Percentiles rank a stretch among this genome's conserved stretches.
Evolutionary conservation across 305 asterid genomes (phyloP).

Genomic region (Fraxinus sp.): DNA sequence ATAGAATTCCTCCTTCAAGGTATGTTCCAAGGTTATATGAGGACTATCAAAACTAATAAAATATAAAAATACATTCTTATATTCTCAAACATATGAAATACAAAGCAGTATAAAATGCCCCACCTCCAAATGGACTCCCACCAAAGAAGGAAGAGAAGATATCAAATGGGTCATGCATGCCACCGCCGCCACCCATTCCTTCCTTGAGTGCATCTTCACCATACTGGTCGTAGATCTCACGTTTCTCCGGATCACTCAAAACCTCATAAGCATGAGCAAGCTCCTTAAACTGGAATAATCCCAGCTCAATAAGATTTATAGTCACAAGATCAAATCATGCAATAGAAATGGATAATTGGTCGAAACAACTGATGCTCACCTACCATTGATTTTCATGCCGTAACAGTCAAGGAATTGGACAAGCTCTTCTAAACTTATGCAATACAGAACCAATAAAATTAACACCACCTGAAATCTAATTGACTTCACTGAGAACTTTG

Average conservation of each 20-base stretch:
- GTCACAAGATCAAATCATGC: neutral
- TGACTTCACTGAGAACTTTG: neutral
- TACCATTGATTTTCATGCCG: neutral
- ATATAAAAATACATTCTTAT: neutral
- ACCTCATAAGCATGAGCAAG: conserved; percentile 93
- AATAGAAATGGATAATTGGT: neutral
- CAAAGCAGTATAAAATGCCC: neutral
- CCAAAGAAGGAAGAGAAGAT: conserved; percentile 62
- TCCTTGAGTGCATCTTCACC: conserved; percentile 97
- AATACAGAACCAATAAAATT: neutral
- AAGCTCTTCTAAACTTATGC: neutral
- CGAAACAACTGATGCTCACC: neutral
- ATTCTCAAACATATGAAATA: neutral
- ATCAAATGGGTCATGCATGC: conserved; percentile 63
- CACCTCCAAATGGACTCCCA: conserved; percentile 56
- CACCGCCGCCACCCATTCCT: conserved; percentile 76
- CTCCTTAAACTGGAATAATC: conserved; percentile 67
- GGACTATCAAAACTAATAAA: neutral
- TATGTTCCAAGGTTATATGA: neutral
- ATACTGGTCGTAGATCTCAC: conserved; percentile 82
- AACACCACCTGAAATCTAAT: neutral
- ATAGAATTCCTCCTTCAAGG: neutral
- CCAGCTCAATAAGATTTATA: neutral
- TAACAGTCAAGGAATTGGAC: neutral
- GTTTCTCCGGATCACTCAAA: conserved; percentile 78